Percentiles rank a stretch among this genome's conserved stretches.
Conservation (phyloP, 495 filamentous ascomycete genomes). For the Bacidia rubella region DNA sequence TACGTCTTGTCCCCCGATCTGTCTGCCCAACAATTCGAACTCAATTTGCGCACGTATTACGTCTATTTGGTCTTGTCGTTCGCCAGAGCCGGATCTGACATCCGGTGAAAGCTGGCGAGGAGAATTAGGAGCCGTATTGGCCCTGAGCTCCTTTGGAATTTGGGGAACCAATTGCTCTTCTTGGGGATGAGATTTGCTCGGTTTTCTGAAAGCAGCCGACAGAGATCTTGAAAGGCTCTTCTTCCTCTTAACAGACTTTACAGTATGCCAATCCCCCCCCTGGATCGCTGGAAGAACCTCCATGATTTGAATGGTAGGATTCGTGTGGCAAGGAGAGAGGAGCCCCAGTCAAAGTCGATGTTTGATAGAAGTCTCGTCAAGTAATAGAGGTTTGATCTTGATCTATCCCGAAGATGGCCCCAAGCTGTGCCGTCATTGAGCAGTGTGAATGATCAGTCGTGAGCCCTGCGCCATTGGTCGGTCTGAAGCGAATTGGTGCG, state of each 20-base stretch:
- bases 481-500: background rate
- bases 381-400: background rate
- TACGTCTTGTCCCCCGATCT: no score
- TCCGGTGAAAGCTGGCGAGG: background rate
- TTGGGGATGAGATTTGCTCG: conserved; percentile 10
- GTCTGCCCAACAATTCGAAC: background rate
- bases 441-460: background rate
- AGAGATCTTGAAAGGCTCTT: conserved; percentile 18
- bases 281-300: background rate
- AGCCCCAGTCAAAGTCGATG: no score
- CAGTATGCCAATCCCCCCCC: background rate
- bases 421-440: background rate
- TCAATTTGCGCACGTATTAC: no score
- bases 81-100: no score
- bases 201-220: conserved; percentile 11
- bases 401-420: background rate
- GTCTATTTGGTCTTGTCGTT: no score
- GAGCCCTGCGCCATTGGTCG: background rate
- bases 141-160: conserved; percentile 9
- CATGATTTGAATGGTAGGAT: no score
- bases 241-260: conserved; percentile 14
- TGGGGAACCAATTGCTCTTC: conserved; percentile 1
- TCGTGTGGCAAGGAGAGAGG: no score
- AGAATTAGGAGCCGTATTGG: conserved; percentile 2
- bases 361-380: no score